These are phyloP conservation scores for Suhomyces yuchorum DNA, from an alignment of 1,139 yeast species.

Conservation along the genomic window DNA sequence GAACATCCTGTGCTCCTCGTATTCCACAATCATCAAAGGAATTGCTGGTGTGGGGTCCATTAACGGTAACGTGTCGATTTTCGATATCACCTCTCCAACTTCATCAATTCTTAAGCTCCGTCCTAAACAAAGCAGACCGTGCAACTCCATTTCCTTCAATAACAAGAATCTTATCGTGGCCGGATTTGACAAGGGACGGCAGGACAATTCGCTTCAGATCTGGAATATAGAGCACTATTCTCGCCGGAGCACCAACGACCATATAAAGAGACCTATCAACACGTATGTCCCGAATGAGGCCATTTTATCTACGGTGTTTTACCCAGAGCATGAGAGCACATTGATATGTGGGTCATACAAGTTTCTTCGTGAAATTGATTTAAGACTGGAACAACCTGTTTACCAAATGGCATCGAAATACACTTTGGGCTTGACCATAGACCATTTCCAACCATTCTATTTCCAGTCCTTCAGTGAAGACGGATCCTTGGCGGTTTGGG, in stretches of 20 bases:
- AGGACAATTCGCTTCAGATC: conserved; percentile 74
- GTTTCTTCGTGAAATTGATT: conserved; percentile 75
- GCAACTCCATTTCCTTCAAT: conserved; percentile 75
- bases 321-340: conserved; percentile 57
- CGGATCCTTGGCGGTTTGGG: conserved; percentile 87
- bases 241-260: conserved; percentile 41
- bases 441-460: conserved; percentile 62
- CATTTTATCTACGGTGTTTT: conserved; percentile 65
- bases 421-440: conserved; percentile 67
- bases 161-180: conserved; percentile 67
- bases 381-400: conserved; percentile 66
- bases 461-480: conserved; percentile 82
- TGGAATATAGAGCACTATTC: conserved; percentile 77
- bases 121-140: conserved; percentile 72
- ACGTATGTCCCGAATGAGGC: conserved; percentile 76
- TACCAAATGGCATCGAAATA: conserved; percentile 79
- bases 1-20: conserved; percentile 70
- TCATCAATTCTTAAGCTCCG: conserved; percentile 50
- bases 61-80: conserved; percentile 66
- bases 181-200: conserved; percentile 79
- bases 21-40: conserved; percentile 59
- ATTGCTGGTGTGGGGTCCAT: conserved; percentile 73
- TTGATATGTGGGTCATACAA: conserved; percentile 79
- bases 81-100: conserved; percentile 52
- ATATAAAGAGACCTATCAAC: conserved; percentile 55